Conservation (phyloP, 2,329 filamentous ascomycete species). For the Colletotrichum sp. region DNA sequence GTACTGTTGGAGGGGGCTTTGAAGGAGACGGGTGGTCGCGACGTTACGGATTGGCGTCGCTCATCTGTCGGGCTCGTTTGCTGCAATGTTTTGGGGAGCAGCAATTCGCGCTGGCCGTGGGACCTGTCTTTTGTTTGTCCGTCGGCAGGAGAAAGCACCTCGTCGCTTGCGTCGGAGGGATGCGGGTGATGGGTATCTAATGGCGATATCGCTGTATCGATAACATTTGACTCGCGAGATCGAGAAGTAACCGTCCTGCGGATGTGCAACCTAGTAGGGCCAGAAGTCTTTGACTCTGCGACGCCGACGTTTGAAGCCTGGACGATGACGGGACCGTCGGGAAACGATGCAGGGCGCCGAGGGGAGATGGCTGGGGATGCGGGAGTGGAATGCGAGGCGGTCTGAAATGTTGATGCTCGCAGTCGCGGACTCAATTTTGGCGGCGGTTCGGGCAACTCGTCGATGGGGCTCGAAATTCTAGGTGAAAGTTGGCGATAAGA, state of each 20-base stretch:
- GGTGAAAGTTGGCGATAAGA: conserved; percentile 21
- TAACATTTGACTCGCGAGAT: conserved; percentile 40
- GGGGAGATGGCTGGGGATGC: conserved; percentile 17
- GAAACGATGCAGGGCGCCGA: conserved; percentile 42
- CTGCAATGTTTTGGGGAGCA: conserved; percentile 47
- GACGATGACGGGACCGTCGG: conserved; percentile 30
- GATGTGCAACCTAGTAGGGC: conserved; percentile 34
- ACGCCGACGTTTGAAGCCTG: conserved; percentile 7
- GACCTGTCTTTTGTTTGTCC: conserved; percentile 37
- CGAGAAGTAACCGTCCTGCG: conserved; percentile 44
- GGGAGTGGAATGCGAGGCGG: conserved; percentile 28
- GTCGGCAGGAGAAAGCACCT: conserved; percentile 27
- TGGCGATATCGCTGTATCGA: conserved; percentile 33
- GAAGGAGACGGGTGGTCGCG: conserved; percentile 56
- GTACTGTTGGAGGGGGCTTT: conserved; percentile 40
- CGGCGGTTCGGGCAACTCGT: conserved; percentile 22
- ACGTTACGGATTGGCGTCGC: conserved; percentile 42
- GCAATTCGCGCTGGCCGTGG: conserved; percentile 52
- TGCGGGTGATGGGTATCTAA: conserved; percentile 37
- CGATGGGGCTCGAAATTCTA: conserved; percentile 18
- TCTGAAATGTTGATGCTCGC: conserved; percentile 43
- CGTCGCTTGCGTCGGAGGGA: conserved; percentile 29
- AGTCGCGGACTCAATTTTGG: conserved; percentile 24
- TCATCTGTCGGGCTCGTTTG: conserved; percentile 51
- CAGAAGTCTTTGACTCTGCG: conserved; percentile 26